Evolutionary conservation across 1,284 basidiomycete species (phyloP).

Genomic region (Stereum hirsutum): DNA sequence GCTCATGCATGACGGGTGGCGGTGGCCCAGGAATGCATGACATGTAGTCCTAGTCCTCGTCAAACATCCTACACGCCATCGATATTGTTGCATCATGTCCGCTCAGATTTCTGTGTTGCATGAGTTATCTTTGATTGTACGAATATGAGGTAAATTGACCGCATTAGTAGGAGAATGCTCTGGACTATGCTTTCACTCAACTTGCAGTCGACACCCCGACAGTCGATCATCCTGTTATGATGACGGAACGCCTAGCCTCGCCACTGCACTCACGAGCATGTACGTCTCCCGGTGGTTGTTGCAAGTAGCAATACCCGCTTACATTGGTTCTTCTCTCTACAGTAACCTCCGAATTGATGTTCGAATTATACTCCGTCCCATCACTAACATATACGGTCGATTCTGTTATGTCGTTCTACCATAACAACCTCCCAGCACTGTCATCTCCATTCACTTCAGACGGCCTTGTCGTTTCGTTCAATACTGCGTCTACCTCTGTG

Average conservation of each 20-base stretch:
- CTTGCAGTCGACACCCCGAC: conserved; percentile 75
- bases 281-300: conserved; percentile 30
- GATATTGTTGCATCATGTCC: background rate
- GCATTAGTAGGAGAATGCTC: conserved; percentile 74
- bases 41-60: background rate
- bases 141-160: too few species aligned
- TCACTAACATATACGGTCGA: conserved; percentile 88
- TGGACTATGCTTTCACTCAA: conserved; percentile 88
- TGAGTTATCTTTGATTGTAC: background rate
- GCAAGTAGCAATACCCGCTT: background rate
- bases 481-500: conserved; percentile 79
- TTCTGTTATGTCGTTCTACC: conserved; percentile 87
- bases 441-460: conserved; percentile 42
- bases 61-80: background rate
- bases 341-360: conserved; percentile 96
- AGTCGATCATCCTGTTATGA: conserved; percentile 87
- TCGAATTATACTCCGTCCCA: conserved; percentile 89
- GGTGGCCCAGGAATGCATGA: too few species aligned
- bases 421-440: conserved; percentile 44
- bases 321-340: conserved; percentile 3
- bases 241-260: conserved; percentile 90
- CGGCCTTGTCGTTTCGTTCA: conserved; percentile 79
- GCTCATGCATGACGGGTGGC: too few species aligned
- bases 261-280: conserved; percentile 84
- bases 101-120: background rate